Percentiles rank a stretch among this genome's conserved stretches.
phyloP scores from a whole-genome alignment of 2,329 filamentous ascomycete species.

The Xylariomycetidae sp. region DNA sequence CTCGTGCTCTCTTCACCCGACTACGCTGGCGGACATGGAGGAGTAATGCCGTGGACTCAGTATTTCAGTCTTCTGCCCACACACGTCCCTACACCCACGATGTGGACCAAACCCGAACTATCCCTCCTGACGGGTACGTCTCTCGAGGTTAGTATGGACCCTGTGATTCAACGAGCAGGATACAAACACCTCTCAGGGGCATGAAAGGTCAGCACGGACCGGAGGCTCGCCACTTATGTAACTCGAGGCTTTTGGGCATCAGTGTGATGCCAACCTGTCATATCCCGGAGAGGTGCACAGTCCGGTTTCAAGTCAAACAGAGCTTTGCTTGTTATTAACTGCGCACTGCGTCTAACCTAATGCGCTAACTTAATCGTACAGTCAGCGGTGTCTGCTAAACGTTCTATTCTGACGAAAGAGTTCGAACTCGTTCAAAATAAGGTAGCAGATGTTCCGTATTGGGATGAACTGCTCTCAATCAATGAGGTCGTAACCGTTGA shows the following conservation, averaged over 20 bases:
- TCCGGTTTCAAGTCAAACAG: too few species aligned
- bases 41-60: slow-evolving; percentile 74
- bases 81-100: slow-evolving; percentile 71
- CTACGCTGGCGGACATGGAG: slow-evolving; percentile 50
- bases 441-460: slow-evolving; percentile 63
- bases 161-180: not conserved
- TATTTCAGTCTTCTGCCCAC: slow-evolving; percentile 80
- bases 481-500: slow-evolving; percentile 55
- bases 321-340: too few species aligned
- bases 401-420: slow-evolving; percentile 67
- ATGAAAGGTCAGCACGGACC: too few species aligned
- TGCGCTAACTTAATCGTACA: too few species aligned
- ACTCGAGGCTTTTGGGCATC: too few species aligned
- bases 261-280: too few species aligned
- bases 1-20: slow-evolving; percentile 51
- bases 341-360: too few species aligned
- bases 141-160: slow-evolving; percentile 51
- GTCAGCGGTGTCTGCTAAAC: slow-evolving; percentile 65
- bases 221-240: too few species aligned
- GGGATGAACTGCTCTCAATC: slow-evolving; percentile 67
- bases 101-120: slow-evolving; percentile 72
- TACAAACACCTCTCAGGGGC: not conserved
- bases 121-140: slow-evolving; percentile 76
- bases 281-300: too few species aligned
- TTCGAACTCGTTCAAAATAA: slow-evolving; percentile 66